Conservation (phyloP, 176 grass and related monocot genomes). For the Neostapfia colusana region DNA sequence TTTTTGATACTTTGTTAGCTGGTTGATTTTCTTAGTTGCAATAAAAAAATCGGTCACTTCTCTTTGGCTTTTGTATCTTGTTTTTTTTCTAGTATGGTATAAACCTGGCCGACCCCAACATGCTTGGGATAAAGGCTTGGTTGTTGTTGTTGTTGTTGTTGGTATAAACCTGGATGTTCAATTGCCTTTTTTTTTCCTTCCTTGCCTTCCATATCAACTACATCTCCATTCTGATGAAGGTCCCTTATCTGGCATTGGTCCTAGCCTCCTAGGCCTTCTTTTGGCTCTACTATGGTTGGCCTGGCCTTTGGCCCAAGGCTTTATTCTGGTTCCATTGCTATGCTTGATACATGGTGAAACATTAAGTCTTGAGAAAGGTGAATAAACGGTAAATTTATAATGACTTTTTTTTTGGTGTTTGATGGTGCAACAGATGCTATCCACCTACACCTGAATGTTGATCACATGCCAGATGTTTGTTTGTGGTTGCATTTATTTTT, state of each 20-base stretch:
- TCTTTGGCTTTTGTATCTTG: not conserved
- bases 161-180: too few relatives aligned
- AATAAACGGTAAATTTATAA: not conserved
- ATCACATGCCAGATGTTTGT: slow-evolving; percentile 17
- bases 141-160: too few relatives aligned
- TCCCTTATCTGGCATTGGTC: not conserved
- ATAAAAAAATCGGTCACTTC: not conserved
- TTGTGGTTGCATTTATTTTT: slow-evolving; percentile 20
- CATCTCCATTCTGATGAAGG: not conserved
- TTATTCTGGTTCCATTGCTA: slow-evolving; percentile 4
- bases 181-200: not conserved
- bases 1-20: slow-evolving; percentile 39
- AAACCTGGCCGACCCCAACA: too few relatives aligned
- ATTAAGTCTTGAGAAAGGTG: not conserved
- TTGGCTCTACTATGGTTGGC: not conserved
- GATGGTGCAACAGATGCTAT: slow-evolving; percentile 4
- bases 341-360: slow-evolving; percentile 1
- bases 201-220: not conserved
- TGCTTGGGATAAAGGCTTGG: too few relatives aligned
- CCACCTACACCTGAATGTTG: slow-evolving; percentile 12
- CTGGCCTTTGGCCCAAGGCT: not conserved
- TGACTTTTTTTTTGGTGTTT: slow-evolving; percentile 5
- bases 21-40: slow-evolving; percentile 11
- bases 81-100: slow-evolving; percentile 22
- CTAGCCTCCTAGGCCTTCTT: not conserved